Evolutionary conservation across 2,329 filamentous ascomycete genomes (phyloP).

Genomic region (Penicillium sp.): DNA sequence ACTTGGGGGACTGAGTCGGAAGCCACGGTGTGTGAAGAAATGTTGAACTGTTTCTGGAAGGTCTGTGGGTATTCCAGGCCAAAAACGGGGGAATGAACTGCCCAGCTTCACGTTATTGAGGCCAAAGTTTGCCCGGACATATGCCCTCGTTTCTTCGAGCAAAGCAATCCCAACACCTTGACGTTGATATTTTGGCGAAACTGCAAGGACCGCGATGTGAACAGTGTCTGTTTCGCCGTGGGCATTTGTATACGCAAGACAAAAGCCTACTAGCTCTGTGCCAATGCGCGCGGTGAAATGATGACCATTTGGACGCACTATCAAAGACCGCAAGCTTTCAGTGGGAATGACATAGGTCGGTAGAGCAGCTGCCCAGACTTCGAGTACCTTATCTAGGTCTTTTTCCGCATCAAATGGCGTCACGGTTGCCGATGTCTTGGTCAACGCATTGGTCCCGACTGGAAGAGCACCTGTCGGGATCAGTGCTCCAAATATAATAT

Average conservation of each 20-base stretch:
- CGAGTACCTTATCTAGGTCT: constrained; percentile 32
- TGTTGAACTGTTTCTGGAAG: constrained; percentile 35
- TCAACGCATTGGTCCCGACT: constrained; percentile 26
- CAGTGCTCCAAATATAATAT: constrained; percentile 40
- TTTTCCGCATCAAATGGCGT: constrained; percentile 19
- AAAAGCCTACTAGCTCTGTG: constrained; percentile 37
- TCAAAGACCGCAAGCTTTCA: constrained; percentile 28
- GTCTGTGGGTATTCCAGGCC: constrained; percentile 46
- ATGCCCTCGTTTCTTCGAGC: constrained; percentile 30
- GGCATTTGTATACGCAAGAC: constrained; percentile 35
- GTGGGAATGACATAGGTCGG: constrained; percentile 37
- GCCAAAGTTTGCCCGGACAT: constrained; percentile 26
- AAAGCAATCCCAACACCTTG: constrained; percentile 43
- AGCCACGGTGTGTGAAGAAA: constrained; percentile 47
- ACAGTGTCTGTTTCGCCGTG: constrained; percentile 26
- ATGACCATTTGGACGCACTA: constrained; percentile 29
- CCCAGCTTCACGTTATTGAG: constrained; percentile 28
- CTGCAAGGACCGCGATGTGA: constrained; percentile 41
- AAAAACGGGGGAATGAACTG: constrained; percentile 46
- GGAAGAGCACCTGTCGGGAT: constrained; percentile 37
- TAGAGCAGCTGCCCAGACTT: constrained; percentile 39
- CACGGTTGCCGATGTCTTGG: constrained; percentile 14
- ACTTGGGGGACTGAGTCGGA: constrained; percentile 28
- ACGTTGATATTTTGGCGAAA: constrained; percentile 34
- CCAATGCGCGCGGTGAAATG: constrained; percentile 37